These are phyloP conservation scores for Trypanosoma grayi DNA, from an alignment of 208 protist genomes.

Conservation along the genomic window DNA sequence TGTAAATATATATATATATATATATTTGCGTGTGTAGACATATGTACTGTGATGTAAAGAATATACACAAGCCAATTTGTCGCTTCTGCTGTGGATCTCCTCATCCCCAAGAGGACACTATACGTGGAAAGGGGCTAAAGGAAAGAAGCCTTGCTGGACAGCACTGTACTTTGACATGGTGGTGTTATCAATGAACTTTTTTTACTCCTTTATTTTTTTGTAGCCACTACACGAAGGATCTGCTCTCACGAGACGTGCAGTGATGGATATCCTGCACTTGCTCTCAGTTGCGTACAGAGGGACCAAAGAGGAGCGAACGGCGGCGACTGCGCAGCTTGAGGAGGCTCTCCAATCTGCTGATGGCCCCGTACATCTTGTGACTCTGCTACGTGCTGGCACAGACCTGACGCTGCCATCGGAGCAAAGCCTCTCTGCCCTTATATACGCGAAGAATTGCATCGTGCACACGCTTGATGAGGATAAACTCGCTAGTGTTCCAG, in stretches of 20 bases:
- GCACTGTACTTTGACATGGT: too few relatives aligned
- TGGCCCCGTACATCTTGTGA: slow-evolving; percentile 49
- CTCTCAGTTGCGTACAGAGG: slow-evolving; percentile 78
- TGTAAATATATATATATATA: slow-evolving; percentile 3
- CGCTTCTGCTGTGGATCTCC: neutral
- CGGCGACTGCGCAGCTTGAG: slow-evolving; percentile 63
- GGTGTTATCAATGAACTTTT: neutral
- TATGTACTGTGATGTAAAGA: too few relatives aligned
- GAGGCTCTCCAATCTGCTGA: slow-evolving; percentile 39
- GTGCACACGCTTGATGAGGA: slow-evolving; percentile 59
- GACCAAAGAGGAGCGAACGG: slow-evolving; percentile 64
- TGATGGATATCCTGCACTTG: slow-evolving; percentile 58
- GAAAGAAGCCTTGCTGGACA: too few relatives aligned
- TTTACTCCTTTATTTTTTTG: neutral
- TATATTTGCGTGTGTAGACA: neutral
- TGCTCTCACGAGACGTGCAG: slow-evolving; percentile 12
- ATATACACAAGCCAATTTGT: too few relatives aligned
- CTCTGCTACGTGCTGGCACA: slow-evolving; percentile 56
- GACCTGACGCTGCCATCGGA: slow-evolving; percentile 42
- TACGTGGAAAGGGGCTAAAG: too few relatives aligned
- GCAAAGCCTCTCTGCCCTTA: slow-evolving; percentile 73
- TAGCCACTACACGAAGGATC: neutral
- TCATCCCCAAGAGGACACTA: too few relatives aligned
- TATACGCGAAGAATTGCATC: slow-evolving; percentile 85
- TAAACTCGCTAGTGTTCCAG: slow-evolving; percentile 26